Percentiles rank a stretch among this genome's conserved stretches.
Conservation (phyloP, 2,329 filamentous ascomycete genomes). For the Pyricularia sp. region DNA sequence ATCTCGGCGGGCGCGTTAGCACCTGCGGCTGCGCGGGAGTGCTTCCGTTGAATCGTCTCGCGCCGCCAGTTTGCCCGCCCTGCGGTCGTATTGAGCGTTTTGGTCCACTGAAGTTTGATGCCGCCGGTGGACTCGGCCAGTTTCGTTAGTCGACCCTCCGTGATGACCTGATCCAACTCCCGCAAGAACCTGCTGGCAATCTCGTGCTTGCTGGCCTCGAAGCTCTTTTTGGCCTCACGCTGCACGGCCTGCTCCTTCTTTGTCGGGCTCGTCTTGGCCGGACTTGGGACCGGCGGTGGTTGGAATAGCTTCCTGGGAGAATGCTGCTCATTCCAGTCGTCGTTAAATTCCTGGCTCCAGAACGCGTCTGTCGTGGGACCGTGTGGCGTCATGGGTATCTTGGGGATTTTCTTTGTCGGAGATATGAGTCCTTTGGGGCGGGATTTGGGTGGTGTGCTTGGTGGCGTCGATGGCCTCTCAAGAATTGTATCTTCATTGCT, state of each 20-base stretch:
- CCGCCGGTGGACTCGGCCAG: constrained; percentile 59
- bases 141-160: constrained; percentile 45
- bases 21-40: constrained; percentile 4
- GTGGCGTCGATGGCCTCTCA: constrained; percentile 11
- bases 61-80: constrained; percentile 66
- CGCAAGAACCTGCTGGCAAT: constrained; percentile 55
- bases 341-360: constrained; percentile 48
- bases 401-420: constrained; percentile 22
- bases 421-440: constrained; percentile 17
- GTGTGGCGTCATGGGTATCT: constrained; percentile 45
- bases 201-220: constrained; percentile 51
- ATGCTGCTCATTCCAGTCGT: constrained; percentile 56
- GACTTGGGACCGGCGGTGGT: constrained; percentile 8
- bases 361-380: constrained; percentile 45
- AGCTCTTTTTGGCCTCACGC: constrained; percentile 45
- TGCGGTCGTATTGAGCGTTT: constrained; percentile 71
- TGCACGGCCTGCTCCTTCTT: constrained; percentile 23
- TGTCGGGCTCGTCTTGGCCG: constrained; percentile 6
- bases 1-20: constrained; percentile 12
- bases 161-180: constrained; percentile 60
- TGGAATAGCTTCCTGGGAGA: constrained; percentile 22
- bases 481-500: background rate
- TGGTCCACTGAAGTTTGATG: constrained; percentile 63
- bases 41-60: constrained; percentile 36
- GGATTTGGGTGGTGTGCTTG: constrained; percentile 8